These are phyloP conservation scores for Lentinula novae-zelandiae DNA, from an alignment of 1,284 basidiomycete species.

Conservation along the genomic window DNA sequence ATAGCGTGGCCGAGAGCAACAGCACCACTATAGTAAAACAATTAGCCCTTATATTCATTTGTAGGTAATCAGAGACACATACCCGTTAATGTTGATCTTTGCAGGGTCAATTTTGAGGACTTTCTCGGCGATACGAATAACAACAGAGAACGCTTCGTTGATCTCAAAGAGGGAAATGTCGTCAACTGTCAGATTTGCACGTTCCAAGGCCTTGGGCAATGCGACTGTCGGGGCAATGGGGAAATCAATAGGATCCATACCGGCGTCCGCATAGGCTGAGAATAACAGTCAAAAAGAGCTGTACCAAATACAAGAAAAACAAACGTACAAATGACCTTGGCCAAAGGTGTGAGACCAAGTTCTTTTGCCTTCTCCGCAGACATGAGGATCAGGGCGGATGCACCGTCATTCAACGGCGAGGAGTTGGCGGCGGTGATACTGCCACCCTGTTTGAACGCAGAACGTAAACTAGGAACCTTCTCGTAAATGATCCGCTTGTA, in stretches of 20 bases:
- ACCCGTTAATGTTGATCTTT: conserved; percentile 94
- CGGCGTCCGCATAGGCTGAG: conserved; percentile 93
- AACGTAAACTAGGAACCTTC: conserved; percentile 82
- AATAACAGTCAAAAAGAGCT: conserved; percentile 18
- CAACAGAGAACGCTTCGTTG: conserved; percentile 98
- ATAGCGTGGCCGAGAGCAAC: conserved; percentile 95
- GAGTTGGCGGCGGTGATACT: conserved; percentile 96
- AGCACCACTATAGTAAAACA: conserved; percentile 62
- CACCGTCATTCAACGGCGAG: conserved; percentile 94
- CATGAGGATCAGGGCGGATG: conserved; percentile 93
- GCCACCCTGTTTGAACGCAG: conserved; percentile 88
- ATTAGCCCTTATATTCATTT: neutral
- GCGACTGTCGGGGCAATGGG: conserved; percentile 92
- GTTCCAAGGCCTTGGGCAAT: conserved; percentile 85
- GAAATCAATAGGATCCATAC: conserved; percentile 97
- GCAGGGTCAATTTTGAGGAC: conserved; percentile 78
- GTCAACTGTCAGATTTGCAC: conserved; percentile 77
- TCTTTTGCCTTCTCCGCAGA: conserved; percentile 88
- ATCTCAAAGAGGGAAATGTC: conserved; percentile 95
- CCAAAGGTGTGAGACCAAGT: conserved; percentile 86
- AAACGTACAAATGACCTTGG: conserved; percentile 81
- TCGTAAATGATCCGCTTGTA: conserved; percentile 95
- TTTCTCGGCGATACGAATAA: conserved; percentile 90
- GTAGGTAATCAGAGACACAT: conserved; percentile 26
- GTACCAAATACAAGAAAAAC: conserved; percentile 3